phyloP scores from a whole-genome alignment of 2,329 filamentous ascomycete species.

The Colletotrichum incanum region DNA sequence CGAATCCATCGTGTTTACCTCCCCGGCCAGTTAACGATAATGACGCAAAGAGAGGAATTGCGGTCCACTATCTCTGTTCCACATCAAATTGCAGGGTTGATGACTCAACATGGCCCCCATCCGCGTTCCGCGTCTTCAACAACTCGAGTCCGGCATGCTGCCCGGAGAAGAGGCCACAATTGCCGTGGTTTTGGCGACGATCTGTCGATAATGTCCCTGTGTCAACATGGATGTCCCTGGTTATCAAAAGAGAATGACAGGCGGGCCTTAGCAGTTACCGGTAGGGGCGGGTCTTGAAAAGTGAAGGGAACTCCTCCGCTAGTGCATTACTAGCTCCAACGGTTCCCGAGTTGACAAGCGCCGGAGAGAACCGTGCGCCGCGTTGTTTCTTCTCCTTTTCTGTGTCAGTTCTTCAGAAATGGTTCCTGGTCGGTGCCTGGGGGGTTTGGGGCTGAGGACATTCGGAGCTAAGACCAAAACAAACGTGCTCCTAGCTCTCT shows the following conservation, averaged over 20 bases:
- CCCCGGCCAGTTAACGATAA: constrained; percentile 14
- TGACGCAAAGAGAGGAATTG: constrained; percentile 13
- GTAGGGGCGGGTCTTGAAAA: constrained; percentile 11
- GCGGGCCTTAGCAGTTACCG: not conserved
- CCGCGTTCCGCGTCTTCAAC: constrained; percentile 2
- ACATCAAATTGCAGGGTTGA: constrained; percentile 22
- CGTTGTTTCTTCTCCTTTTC: not conserved
- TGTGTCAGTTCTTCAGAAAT: not conserved
- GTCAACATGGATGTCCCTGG: not conserved
- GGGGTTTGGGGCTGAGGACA: not conserved
- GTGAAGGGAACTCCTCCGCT: not conserved
- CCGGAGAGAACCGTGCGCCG: constrained; percentile 21
- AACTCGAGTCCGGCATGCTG: constrained; percentile 1
- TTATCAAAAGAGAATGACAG: constrained; percentile 10
- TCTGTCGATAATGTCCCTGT: constrained; percentile 18
- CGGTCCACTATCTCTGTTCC: not conserved
- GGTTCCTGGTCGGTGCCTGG: not conserved
- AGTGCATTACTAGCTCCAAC: constrained; percentile 16
- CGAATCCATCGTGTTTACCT: not conserved
- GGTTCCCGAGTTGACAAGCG: not conserved
- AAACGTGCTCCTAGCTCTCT: not conserved
- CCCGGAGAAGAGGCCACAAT: constrained; percentile 4
- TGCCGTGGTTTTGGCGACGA: constrained; percentile 11
- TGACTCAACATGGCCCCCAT: constrained; percentile 22
- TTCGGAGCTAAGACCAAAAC: constrained; percentile 1